Evolutionary conservation across 768 basidiomycete species (phyloP).

Genomic region (Hypsizygus marmoreus): DNA sequence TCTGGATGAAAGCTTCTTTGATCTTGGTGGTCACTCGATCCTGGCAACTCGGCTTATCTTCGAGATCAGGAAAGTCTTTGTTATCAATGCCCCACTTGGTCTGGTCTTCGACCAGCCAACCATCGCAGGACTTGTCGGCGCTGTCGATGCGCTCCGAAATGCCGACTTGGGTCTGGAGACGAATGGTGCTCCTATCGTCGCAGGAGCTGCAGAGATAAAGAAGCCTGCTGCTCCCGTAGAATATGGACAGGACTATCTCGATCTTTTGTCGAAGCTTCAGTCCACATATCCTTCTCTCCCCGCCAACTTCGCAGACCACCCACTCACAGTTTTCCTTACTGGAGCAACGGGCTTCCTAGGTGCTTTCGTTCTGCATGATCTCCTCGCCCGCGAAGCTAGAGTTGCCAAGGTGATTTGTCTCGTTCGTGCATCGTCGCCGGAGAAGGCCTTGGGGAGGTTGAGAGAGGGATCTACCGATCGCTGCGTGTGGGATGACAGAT

Average conservation of each 20-base stretch:
- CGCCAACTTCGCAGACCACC: conserved; percentile 50
- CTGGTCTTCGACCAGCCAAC: conserved; percentile 92
- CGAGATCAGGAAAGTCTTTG: conserved; percentile 90
- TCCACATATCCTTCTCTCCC: conserved; percentile 63
- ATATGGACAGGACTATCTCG: conserved; percentile 80
- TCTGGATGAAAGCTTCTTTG: conserved; percentile 94
- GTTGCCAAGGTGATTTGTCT: conserved; percentile 91
- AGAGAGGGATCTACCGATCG: conserved; percentile 73
- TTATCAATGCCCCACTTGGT: conserved; percentile 88
- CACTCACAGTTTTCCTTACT: conserved; percentile 87
- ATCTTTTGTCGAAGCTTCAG: conserved; percentile 58
- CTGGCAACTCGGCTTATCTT: conserved; percentile 96
- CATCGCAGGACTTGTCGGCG: conserved; percentile 70
- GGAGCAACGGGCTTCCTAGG: conserved; percentile 98
- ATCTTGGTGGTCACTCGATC: conserved; percentile 97
- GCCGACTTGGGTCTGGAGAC: conserved; percentile 69
- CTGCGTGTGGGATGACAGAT: conserved; percentile 86
- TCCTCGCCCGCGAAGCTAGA: conserved; percentile 60
- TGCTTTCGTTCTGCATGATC: conserved; percentile 83
- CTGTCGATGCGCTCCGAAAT: conserved; percentile 74
- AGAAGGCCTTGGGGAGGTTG: conserved; percentile 69
- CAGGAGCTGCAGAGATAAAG: conserved; percentile 17
- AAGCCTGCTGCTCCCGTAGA: conserved; percentile 42
- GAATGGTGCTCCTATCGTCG: neutral
- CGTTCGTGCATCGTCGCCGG: conserved; percentile 70